Evolutionary conservation across 2,329 filamentous ascomycete genomes (phyloP).

Genomic region (Alternaria alternata): DNA sequence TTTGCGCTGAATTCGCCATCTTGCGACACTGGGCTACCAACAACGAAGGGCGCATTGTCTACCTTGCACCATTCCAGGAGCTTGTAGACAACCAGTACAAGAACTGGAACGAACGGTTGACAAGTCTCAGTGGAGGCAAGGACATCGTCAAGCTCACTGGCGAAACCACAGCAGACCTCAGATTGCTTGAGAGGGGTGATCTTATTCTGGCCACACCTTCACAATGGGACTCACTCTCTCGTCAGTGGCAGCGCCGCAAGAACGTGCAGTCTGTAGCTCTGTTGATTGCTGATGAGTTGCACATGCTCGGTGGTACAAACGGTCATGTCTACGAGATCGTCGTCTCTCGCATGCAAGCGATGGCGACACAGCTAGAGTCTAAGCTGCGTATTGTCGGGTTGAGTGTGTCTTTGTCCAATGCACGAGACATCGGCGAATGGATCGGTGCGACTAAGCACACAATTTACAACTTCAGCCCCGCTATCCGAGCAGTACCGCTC

Average conservation of each 20-base stretch:
- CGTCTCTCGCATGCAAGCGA: conserved; percentile 97
- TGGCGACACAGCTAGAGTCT: conserved; percentile 85
- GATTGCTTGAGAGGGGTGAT: conserved; percentile 85
- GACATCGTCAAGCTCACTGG: conserved; percentile 92
- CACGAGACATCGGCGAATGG: conserved; percentile 95
- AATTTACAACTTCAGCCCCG: conserved; percentile 97
- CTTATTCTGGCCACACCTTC: conserved; percentile 89
- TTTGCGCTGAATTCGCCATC: conserved; percentile 94
- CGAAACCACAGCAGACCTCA: conserved; percentile 89
- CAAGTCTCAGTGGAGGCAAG: conserved; percentile 79
- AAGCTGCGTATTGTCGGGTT: conserved; percentile 87
- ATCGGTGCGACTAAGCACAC: conserved; percentile 97
- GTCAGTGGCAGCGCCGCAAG: conserved; percentile 96
- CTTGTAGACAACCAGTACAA: conserved; percentile 81
- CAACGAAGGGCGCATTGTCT: conserved; percentile 81
- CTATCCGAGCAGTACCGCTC: conserved; percentile 85
- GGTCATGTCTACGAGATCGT: conserved; percentile 96
- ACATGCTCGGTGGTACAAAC: conserved; percentile 84
- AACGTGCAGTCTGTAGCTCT: conserved; percentile 90
- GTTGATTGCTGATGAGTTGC: conserved; percentile 94
- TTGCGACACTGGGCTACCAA: conserved; percentile 83
- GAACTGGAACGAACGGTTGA: conserved; percentile 84
- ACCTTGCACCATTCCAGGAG: conserved; percentile 94
- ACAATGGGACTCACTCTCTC: conserved; percentile 95
- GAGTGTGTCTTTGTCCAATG: conserved; percentile 91